Base-by-base conservation (phyloP, 257 asterid genomes). In the Jacaranda copaia region DNA sequence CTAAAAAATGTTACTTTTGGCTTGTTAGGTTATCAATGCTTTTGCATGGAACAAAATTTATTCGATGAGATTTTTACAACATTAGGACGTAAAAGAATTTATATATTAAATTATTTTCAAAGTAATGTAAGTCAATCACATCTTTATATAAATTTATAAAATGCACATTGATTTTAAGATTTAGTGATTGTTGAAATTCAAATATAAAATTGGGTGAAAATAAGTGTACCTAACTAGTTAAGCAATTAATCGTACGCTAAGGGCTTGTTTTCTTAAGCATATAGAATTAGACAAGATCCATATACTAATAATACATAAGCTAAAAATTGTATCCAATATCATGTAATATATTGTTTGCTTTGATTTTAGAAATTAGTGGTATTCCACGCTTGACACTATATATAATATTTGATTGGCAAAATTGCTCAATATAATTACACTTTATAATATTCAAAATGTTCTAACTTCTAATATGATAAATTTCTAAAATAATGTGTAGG, bases 11-110 rank as follows among this genome's bases (percentile, higher is more conserved):
- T 48, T 69, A 19, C 5, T 20, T 56, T 68, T 76, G 61, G 62
- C 14, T 45, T 43, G 57, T 67, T 76, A 40, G 25, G 69, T 45
- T 38, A 43, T 57, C 43, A 76, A 43, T 76, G 80, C 11, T 67
- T 25, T 39, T 45, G 9, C 32, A 39, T 6, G 59, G 55, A 66
- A 45, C 43, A 59, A 60, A 58, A 68, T 56, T 25, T 43, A 16
- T 77, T 70, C 10, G 11, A 63, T 70, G 20, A 25, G 11, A 71
- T 15, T 25, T 42, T 20, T 43, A 35, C 3, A 38, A 49, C 18
- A 14, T 35, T 5, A 32, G 2, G 14, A 3, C 2, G 45, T 40
- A 4, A 40, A 43, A 72, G 20, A 14, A 14, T 56, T 19, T 42
- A 9, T 73, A 1, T 0, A 20, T 14, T 49, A 51, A 32, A 16